Evolutionary conservation across 2,329 filamentous ascomycete species (phyloP).

Genomic region (Escovopsis weberi): DNA sequence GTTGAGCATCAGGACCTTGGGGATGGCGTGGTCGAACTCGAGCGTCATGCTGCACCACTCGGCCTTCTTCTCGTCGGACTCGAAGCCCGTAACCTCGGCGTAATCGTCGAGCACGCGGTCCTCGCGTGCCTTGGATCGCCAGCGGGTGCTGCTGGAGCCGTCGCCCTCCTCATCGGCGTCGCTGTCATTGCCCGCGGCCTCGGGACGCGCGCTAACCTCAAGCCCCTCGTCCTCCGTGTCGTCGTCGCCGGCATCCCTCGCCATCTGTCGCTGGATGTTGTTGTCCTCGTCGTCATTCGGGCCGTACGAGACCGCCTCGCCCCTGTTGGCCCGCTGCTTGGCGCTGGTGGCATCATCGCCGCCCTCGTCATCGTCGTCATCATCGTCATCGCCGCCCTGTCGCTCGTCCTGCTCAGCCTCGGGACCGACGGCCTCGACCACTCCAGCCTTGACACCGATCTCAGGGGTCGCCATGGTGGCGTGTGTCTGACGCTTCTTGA

Average conservation of each 20-base stretch:
- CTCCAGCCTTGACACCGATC: conserved; percentile 42
- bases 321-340: conserved; percentile 61
- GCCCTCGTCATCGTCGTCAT: conserved; percentile 54
- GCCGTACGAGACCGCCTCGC: conserved; percentile 76
- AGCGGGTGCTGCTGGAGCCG: conserved; percentile 18
- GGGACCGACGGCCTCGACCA: conserved; percentile 34
- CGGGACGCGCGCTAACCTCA: not conserved
- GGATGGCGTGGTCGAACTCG: conserved; percentile 63
- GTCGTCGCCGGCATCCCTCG: conserved; percentile 43
- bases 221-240: conserved; percentile 33
- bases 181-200: conserved; percentile 30
- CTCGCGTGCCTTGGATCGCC: conserved; percentile 34
- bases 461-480: conserved; percentile 60
- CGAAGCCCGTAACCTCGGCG: conserved; percentile 58
- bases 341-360: conserved; percentile 64
- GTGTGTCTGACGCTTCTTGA: conserved; percentile 63
- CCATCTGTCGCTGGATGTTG: conserved; percentile 50
- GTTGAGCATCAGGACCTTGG: conserved; percentile 87
- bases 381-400: conserved; percentile 22
- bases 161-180: conserved; percentile 24
- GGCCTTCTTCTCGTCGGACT: conserved; percentile 61
- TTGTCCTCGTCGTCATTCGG: conserved; percentile 87
- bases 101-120: conserved; percentile 49
- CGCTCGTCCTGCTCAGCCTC: conserved; percentile 20
- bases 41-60: conserved; percentile 69